Evolutionary conservation across 139 green algal genomes (phyloP).

Genomic region (Chlorella sp.): DNA sequence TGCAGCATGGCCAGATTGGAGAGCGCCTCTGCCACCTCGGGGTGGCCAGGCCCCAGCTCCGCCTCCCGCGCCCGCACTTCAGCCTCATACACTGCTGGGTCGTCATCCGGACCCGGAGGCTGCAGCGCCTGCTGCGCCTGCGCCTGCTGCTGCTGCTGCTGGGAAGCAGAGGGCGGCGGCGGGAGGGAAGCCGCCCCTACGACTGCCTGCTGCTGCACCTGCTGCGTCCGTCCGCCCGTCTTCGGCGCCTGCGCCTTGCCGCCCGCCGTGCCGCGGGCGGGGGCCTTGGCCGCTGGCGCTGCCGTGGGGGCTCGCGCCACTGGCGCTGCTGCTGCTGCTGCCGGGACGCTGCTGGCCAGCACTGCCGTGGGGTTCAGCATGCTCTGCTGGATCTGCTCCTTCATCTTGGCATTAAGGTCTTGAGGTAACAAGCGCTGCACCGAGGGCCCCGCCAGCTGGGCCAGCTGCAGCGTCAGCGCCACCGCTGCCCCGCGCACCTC

Average conservation of each 20-base stretch:
- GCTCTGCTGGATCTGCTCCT: slow-evolving; percentile 75
- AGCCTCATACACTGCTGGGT: slow-evolving; percentile 63
- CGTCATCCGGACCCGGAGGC: slow-evolving; percentile 16
- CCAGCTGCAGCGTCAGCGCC: slow-evolving; percentile 59
- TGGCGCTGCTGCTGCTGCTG: not conserved
- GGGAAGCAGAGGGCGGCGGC: not conserved
- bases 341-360: not conserved
- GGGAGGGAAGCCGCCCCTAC: not conserved
- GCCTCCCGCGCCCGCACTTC: slow-evolving; percentile 69
- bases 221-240: not conserved
- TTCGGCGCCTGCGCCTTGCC: slow-evolving; percentile 6
- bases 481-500: slow-evolving; percentile 69
- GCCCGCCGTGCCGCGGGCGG: not conserved
- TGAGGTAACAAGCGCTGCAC: slow-evolving; percentile 72
- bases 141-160: slow-evolving; percentile 10
- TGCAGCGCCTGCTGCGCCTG: not conserved
- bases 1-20: slow-evolving; percentile 88
- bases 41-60: slow-evolving; percentile 62
- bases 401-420: slow-evolving; percentile 86
- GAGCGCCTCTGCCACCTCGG: slow-evolving; percentile 76
- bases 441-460: slow-evolving; percentile 58
- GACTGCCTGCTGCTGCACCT: not conserved
- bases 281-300: not conserved
- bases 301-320: not conserved
- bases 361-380: slow-evolving; percentile 42